Evolutionary conservation across 164 flowering plant species (phyloP), one percentile per base, ranked within the genome.

Genomic region (Magnolia kwangsiensis): DNA sequence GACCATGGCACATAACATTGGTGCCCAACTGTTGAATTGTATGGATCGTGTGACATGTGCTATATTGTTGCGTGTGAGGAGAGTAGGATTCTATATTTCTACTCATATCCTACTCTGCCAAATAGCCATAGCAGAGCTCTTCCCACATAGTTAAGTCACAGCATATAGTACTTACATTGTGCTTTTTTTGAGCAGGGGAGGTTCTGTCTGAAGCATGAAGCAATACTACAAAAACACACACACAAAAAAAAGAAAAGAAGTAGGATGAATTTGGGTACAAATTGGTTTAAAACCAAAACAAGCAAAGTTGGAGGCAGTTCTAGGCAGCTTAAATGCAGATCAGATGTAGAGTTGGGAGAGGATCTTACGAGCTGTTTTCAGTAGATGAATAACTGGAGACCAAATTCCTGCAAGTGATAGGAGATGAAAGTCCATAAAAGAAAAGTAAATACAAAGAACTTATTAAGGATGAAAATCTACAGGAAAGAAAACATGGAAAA

Each of bases 101-200:
- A 55, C 0, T 10, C 61, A 16, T 55, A 55, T 55, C 61, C 18
- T 55, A 55, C 18, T 55, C 11, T 16, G 13, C 61, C 61, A 55
- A 55, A 55, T 55, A 10, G 18, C 18, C 16, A 55, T 10, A 55
- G 18, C 8, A 10, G 13, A 16, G 61, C 18, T 55, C 61, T 10
- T 55, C 61, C 61, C 18, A 37, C 45, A 55, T 55, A 55, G 18
- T 55, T 10, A 55, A 55, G 18, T 10, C 61, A 55, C 20, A 19
- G 45, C 2, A 2, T 11, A 2, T 18, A 49, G 45, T 77, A 79
- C 90, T 83, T 65, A 84, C 90, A 61, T 45, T 81, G 67, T 75
- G 85, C 71, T 76, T 82, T 82, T 72, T 72, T 24, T n/a, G 70
- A 61, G 80, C 90, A 87, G 55, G 76, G 77, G 71, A 74, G 72